Conservation (phyloP, 2,329 filamentous ascomycete species). For the Huntiella abstrusa region DNA sequence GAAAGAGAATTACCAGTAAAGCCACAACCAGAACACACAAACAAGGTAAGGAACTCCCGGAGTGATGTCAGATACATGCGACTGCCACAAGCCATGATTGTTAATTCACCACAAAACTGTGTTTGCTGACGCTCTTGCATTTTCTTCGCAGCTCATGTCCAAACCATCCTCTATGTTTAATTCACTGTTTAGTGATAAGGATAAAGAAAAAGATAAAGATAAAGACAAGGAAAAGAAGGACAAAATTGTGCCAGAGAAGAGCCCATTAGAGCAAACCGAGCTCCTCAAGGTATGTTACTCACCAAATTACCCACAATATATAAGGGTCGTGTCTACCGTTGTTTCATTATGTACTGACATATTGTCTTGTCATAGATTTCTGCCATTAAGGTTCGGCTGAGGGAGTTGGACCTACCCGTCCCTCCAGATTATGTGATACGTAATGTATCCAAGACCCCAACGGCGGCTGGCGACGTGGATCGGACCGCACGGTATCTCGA, state of each 20-base stretch:
- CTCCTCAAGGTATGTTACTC: slow-evolving; percentile 18
- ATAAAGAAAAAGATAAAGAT: background rate
- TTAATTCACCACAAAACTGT: too few relatives aligned
- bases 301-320: background rate
- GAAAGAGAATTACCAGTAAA: too few relatives aligned
- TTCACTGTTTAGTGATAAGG: slow-evolving; percentile 4
- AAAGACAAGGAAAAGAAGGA: slow-evolving; percentile 5
- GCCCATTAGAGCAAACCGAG: slow-evolving; percentile 31
- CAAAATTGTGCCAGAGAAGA: slow-evolving; percentile 19
- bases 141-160: background rate
- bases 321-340: too few relatives aligned
- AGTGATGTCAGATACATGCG: too few relatives aligned
- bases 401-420: slow-evolving; percentile 25
- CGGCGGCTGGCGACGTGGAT: slow-evolving; percentile 50
- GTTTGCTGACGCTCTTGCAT: too few relatives aligned
- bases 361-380: slow-evolving; percentile 21
- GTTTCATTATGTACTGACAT: background rate
- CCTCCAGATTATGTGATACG: slow-evolving; percentile 38
- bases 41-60: too few relatives aligned
- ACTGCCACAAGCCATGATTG: too few relatives aligned
- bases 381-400: slow-evolving; percentile 21
- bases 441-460: slow-evolving; percentile 38
- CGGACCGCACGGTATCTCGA: slow-evolving; percentile 59
- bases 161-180: slow-evolving; percentile 6
- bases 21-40: too few relatives aligned